A percentile compares a stretch with the other conserved stretches of the same genome.
Evolutionary conservation across 73 alveolate genomes (phyloP).

Genomic region (Paraurostyla sp.): DNA sequence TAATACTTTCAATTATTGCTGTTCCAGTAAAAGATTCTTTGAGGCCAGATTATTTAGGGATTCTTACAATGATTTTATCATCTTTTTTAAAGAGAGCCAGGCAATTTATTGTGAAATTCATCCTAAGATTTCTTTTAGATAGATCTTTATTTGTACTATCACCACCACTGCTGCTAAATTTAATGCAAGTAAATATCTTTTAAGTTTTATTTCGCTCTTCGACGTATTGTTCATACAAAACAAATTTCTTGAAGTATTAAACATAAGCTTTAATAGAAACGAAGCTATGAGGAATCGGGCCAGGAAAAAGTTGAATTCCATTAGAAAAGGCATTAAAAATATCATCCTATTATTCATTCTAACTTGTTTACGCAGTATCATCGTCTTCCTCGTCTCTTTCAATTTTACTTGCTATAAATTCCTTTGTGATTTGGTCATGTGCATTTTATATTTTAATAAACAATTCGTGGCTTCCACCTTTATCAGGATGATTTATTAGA

Average conservation of each 20-base stretch:
- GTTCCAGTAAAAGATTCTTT: not conserved
- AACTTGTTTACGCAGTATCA: not conserved
- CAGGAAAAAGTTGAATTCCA: not conserved
- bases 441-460: not conserved
- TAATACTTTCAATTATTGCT: not conserved
- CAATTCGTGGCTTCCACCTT: not conserved
- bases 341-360: not conserved
- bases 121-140: not conserved
- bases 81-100: not conserved
- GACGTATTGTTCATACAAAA: not conserved
- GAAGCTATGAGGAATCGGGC: not conserved
- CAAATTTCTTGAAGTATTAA: not conserved
- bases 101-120: not conserved
- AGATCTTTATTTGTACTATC: not conserved
- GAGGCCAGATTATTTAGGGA: not conserved
- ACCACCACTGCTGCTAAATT: not conserved
- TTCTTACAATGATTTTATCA: not conserved
- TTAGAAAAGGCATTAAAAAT: not conserved
- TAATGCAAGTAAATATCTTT: not conserved
- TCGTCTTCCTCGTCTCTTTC: not conserved
- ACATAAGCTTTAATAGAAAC: not conserved
- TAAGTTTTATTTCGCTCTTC: not conserved
- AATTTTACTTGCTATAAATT: not conserved
- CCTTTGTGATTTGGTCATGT: no score
- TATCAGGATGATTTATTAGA: not conserved